Evolutionary conservation across 192 early-diverging fungal species (phyloP).

Genomic region (Cetraspora pellucida): DNA sequence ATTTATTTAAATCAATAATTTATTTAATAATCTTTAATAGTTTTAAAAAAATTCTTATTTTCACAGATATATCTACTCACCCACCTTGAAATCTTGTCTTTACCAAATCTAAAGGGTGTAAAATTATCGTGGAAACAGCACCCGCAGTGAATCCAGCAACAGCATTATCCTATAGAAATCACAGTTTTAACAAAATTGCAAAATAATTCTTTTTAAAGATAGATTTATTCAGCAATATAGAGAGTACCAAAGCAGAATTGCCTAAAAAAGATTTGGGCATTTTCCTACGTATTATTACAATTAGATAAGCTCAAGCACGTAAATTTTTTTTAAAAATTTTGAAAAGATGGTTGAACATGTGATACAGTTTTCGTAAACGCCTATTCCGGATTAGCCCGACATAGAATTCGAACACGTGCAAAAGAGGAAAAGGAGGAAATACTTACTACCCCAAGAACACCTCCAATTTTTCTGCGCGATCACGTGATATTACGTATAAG

Average conservation of each 20-base stretch:
- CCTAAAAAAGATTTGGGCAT: slow-evolving; percentile 14
- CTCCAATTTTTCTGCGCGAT: too few species aligned
- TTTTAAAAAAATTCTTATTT: neutral
- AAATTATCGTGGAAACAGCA: slow-evolving; percentile 71
- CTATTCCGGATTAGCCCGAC: too few species aligned
- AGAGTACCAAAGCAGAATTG: neutral
- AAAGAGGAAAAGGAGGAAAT: too few species aligned
- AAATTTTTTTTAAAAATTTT: too few species aligned
- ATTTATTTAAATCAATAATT: neutral
- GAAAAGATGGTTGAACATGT: too few species aligned
- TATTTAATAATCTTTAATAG: neutral
- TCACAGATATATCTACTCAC: neutral
- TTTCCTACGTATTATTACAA: too few species aligned
- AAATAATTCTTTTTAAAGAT: neutral
- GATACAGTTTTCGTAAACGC: too few species aligned
- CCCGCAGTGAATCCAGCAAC: slow-evolving; percentile 88
- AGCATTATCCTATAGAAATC: slow-evolving; percentile 72
- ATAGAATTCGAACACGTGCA: too few species aligned
- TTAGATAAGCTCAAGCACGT: too few species aligned
- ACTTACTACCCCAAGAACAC: too few species aligned
- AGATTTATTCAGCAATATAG: neutral
- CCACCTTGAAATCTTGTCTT: slow-evolving; percentile 89
- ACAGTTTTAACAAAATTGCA: neutral
- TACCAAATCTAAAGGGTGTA: slow-evolving; percentile 95
- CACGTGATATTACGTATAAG: too few species aligned